phyloP scores from a whole-genome alignment of 2,329 filamentous ascomycete species.

The Arthroderma sp. region DNA sequence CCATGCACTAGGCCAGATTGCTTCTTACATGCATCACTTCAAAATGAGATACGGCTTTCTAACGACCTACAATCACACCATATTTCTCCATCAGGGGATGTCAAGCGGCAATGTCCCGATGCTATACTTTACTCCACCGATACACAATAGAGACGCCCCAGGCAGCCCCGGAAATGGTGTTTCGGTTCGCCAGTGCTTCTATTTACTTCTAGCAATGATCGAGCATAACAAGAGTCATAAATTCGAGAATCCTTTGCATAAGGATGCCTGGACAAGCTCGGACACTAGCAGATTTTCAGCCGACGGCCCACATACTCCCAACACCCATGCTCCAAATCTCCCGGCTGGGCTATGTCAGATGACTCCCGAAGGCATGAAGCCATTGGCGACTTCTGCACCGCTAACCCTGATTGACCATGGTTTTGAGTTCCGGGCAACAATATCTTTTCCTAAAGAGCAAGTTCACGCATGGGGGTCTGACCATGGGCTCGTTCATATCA shows the following conservation, averaged over 20 bases:
- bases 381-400: not conserved
- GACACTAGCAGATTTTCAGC: not conserved
- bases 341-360: not conserved
- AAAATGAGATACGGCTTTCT: slow-evolving; percentile 12
- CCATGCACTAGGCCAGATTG: slow-evolving; percentile 13
- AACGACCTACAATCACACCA: slow-evolving; percentile 12
- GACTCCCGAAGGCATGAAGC: not conserved
- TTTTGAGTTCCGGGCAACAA: not conserved
- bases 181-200: slow-evolving; percentile 10
- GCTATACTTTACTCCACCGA: slow-evolving; percentile 5
- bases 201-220: slow-evolving; percentile 4
- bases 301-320: not conserved
- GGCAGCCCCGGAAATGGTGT: too few species aligned
- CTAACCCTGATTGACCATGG: not conserved
- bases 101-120: too few species aligned
- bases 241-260: not conserved
- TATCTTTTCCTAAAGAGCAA: not conserved
- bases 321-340: not conserved
- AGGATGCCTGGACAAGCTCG: not conserved
- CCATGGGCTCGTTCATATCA: too few species aligned
- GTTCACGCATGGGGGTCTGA: too few species aligned
- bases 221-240: not conserved
- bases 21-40: slow-evolving; percentile 10
- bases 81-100: slow-evolving; percentile 11
- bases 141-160: not conserved